Evolutionary conservation across 2,329 filamentous ascomycete genomes (phyloP).

Genomic region (Sporothrix inflata): DNA sequence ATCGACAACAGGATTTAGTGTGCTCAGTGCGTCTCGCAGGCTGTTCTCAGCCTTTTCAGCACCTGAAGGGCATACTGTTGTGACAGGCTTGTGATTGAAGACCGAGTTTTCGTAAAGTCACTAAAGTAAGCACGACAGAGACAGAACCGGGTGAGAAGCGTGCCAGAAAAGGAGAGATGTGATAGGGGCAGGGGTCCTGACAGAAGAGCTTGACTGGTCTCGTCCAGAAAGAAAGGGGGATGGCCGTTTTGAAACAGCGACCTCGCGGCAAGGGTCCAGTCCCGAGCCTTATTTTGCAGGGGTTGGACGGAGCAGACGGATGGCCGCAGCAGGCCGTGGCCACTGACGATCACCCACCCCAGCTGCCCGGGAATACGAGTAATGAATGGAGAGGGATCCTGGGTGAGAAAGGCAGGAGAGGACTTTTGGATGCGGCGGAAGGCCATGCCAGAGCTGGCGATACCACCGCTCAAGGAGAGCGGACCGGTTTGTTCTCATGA

Average conservation of each 20-base stretch:
- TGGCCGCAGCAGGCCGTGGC: constrained; percentile 5
- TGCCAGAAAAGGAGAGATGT: neutral
- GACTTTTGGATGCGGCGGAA: neutral
- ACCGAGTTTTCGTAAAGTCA: neutral
- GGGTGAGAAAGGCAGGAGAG: neutral
- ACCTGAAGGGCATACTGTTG: neutral
- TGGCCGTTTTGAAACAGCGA: constrained; percentile 26
- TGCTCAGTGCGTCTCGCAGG: constrained; percentile 2
- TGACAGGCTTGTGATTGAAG: neutral
- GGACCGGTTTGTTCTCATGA: neutral
- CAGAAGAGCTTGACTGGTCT: constrained; percentile 14
- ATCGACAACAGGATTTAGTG: constrained; percentile 34
- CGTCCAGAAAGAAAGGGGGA: constrained; percentile 19
- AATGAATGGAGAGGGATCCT: neutral
- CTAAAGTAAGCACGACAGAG: too few species aligned
- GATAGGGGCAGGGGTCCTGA: constrained; percentile 23
- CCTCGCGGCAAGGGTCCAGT: constrained; percentile 10
- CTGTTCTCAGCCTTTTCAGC: constrained; percentile 13
- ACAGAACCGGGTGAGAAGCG: neutral
- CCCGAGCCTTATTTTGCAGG: constrained; percentile 21
- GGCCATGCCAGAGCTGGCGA: neutral
- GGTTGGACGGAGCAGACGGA: constrained; percentile 10
- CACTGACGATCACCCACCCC: constrained; percentile 1
- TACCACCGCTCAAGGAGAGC: neutral
- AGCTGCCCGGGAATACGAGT: neutral